A percentile compares a stretch with the other conserved stretches of the same genome.
These are phyloP conservation scores for Teunomyces aglyptinius DNA, from an alignment of 805 yeast species.

Conservation along the genomic window DNA sequence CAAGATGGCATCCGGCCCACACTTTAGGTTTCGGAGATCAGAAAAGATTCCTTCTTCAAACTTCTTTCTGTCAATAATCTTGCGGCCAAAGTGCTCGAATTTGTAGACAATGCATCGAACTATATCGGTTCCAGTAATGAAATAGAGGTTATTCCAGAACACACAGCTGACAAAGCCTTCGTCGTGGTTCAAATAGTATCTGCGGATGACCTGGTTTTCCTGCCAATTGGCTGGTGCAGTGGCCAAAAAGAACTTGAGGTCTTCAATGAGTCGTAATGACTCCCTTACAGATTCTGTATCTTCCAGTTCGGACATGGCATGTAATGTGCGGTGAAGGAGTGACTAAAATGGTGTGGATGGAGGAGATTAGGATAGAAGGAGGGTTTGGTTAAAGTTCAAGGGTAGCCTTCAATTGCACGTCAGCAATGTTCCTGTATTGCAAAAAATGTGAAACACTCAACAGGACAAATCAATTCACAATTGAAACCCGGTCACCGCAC, in stretches of 20 bases:
- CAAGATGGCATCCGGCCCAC: slow-evolving; percentile 81
- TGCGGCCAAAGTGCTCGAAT: slow-evolving; percentile 86
- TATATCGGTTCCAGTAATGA: slow-evolving; percentile 93
- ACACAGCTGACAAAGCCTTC: slow-evolving; percentile 94
- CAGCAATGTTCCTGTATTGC: background rate
- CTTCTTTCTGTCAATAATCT: slow-evolving; percentile 80
- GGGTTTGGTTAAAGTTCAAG: background rate
- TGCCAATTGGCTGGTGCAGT: slow-evolving; percentile 97
- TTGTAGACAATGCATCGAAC: slow-evolving; percentile 88
- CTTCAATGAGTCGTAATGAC: slow-evolving; percentile 64
- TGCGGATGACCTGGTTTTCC: slow-evolving; percentile 78
- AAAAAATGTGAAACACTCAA: slow-evolving; percentile 1
- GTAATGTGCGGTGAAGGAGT: background rate
- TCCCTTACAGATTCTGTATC: slow-evolving; percentile 31
- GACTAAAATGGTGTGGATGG: background rate
- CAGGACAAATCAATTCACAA: slow-evolving; percentile 7
- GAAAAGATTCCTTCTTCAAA: slow-evolving; percentile 96
- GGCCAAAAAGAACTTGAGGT: slow-evolving; percentile 78
- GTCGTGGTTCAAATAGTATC: slow-evolving; percentile 81
- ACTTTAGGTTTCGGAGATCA: slow-evolving; percentile 80
- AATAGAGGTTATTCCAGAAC: slow-evolving; percentile 85
- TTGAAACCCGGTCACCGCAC: slow-evolving; percentile 9
- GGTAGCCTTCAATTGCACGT: background rate
- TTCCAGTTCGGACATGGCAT: slow-evolving; percentile 6
- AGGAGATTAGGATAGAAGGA: background rate